phyloP scores from a whole-genome alignment of 257 asterid genomes.

The Solanum rostratum region DNA sequence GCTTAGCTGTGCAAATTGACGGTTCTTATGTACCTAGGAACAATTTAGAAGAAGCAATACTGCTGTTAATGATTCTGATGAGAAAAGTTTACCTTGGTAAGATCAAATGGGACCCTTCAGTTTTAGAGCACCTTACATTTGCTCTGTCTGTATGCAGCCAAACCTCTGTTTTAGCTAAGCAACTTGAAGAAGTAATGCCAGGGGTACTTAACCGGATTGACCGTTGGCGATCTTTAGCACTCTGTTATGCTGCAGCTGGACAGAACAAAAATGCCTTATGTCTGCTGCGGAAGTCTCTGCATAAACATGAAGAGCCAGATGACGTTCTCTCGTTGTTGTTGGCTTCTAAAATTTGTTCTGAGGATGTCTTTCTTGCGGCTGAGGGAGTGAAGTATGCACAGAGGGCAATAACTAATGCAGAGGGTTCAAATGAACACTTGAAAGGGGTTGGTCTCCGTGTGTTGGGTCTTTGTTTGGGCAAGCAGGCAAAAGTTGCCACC shows the following conservation, averaged over 20 bases:
- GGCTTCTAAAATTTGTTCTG: slow-evolving; percentile 84
- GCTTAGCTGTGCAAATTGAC: slow-evolving; percentile 74
- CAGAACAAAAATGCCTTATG: slow-evolving; percentile 57
- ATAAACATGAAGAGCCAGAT: slow-evolving; percentile 69
- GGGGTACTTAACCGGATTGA: slow-evolving; percentile 70
- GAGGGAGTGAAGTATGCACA: slow-evolving; percentile 81
- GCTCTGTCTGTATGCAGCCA: slow-evolving; percentile 80
- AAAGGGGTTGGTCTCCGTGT: slow-evolving; percentile 75
- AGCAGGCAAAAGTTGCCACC: slow-evolving; percentile 72
- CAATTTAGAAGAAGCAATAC: slow-evolving; percentile 90
- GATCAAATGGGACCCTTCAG: slow-evolving; percentile 74
- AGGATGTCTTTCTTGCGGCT: slow-evolving; percentile 62
- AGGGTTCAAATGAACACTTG: slow-evolving; percentile 50
- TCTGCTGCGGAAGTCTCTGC: slow-evolving; percentile 68
- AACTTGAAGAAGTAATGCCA: slow-evolving; percentile 85
- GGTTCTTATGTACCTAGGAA: slow-evolving; percentile 84
- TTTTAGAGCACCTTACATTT: slow-evolving; percentile 81
- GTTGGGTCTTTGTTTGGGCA: slow-evolving; percentile 85
- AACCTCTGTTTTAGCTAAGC: slow-evolving; percentile 74
- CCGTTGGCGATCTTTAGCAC: slow-evolving; percentile 82
- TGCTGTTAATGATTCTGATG: slow-evolving; percentile 91
- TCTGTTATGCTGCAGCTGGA: slow-evolving; percentile 64
- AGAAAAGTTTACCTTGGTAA: slow-evolving; percentile 77
- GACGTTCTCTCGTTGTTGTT: slow-evolving; percentile 62
- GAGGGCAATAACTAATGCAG: slow-evolving; percentile 51